Conservation (phyloP, 1,284 basidiomycete genomes). For the Microbotryum violaceum region DNA sequence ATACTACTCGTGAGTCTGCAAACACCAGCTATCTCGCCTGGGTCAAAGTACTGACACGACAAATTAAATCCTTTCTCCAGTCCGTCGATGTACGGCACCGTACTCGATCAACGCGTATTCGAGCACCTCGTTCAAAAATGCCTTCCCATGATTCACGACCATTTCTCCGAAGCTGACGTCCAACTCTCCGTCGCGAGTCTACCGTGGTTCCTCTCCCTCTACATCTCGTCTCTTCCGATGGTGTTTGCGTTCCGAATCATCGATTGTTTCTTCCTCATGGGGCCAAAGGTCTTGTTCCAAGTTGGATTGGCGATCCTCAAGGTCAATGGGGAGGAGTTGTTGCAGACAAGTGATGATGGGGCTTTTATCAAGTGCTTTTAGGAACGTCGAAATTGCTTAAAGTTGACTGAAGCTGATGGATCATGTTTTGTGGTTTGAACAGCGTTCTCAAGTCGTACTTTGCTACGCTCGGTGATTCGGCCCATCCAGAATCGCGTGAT, state of each 20-base stretch:
- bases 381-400: not conserved
- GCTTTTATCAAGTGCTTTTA: constrained; percentile 74
- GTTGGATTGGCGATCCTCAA: constrained; percentile 96
- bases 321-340: constrained; percentile 89
- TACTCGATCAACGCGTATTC: constrained; percentile 95
- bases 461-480: constrained; percentile 83
- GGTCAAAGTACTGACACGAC: not conserved
- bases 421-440: not conserved
- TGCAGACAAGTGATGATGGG: constrained; percentile 96
- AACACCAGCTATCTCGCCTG: not conserved
- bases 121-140: constrained; percentile 89
- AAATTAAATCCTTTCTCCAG: constrained; percentile 45
- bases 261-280: constrained; percentile 95
- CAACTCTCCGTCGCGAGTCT: constrained; percentile 94
- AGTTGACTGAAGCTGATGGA: not conserved
- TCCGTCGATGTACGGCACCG: constrained; percentile 96
- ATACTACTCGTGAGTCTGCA: constrained; percentile 74
- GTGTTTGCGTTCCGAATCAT: constrained; percentile 98
- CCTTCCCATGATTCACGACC: constrained; percentile 73
- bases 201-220: constrained; percentile 87
- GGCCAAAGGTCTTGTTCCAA: constrained; percentile 96
- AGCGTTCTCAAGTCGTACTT: constrained; percentile 94
- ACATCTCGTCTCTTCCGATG: constrained; percentile 99
- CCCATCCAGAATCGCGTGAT: constrained; percentile 81
- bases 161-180: constrained; percentile 85